Percentiles rank a stretch among this genome's conserved stretches.
These are phyloP conservation scores for Sutorius eximius DNA, from an alignment of 1,284 basidiomycete species.

Conservation along the genomic window DNA sequence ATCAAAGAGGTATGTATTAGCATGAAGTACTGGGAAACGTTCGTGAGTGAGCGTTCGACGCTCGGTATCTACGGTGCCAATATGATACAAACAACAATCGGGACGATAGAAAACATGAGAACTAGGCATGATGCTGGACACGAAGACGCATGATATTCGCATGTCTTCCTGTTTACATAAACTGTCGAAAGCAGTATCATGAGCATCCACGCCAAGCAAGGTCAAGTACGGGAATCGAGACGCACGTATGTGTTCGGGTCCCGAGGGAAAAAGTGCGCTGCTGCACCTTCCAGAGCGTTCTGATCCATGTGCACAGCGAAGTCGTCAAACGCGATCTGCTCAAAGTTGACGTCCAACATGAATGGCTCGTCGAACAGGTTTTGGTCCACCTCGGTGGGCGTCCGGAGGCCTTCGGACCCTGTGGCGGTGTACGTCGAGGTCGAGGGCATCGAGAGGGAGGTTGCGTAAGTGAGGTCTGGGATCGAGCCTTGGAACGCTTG, in stretches of 20 bases:
- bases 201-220: slow-evolving; percentile 5
- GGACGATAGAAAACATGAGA: background rate
- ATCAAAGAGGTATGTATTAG: background rate
- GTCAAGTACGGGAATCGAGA: background rate
- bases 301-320: slow-evolving; percentile 18
- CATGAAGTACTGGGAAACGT: background rate
- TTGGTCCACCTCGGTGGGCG: slow-evolving; percentile 18
- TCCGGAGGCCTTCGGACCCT: background rate
- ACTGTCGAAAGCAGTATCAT: slow-evolving; percentile 13
- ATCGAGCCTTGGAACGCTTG: slow-evolving; percentile 9
- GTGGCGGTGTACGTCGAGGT: background rate
- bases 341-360: slow-evolving; percentile 32
- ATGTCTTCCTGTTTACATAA: slow-evolving; percentile 23
- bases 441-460: slow-evolving; percentile 9
- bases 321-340: slow-evolving; percentile 30
- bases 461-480: background rate
- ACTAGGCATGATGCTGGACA: background rate
- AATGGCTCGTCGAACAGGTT: slow-evolving; percentile 33
- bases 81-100: slow-evolving; percentile 4
- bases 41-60: slow-evolving; percentile 12
- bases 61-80: background rate
- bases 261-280: slow-evolving; percentile 14
- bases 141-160: background rate
- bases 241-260: slow-evolving; percentile 25
- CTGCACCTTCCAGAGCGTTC: slow-evolving; percentile 1